These are phyloP conservation scores for Aegilops bicornis DNA, from an alignment of 176 grass and related monocot species.

Conservation along the genomic window DNA sequence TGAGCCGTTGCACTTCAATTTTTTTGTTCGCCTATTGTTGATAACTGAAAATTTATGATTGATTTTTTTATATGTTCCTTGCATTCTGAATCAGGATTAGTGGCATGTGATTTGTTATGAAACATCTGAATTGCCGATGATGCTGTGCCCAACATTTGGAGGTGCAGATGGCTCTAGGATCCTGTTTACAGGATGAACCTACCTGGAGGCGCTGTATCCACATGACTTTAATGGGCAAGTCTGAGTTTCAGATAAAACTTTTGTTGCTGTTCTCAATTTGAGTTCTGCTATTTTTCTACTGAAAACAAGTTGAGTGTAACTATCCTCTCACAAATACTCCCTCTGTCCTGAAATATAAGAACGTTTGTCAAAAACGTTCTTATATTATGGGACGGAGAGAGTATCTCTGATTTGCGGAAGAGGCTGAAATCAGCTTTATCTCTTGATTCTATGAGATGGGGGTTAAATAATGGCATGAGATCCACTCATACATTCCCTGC, in stretches of 20 bases:
- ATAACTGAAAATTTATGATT: neutral
- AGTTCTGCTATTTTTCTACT: too few relatives aligned
- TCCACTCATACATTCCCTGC: neutral
- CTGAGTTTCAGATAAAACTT: conserved; percentile 11
- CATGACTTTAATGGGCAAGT: conserved; percentile 12
- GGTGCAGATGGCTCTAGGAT: conserved; percentile 35
- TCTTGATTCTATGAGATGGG: conserved; percentile 18
- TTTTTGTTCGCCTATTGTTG: neutral
- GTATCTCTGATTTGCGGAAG: neutral
- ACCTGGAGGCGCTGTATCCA: conserved; percentile 44
- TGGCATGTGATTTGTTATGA: neutral
- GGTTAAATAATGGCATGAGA: conserved; percentile 62
- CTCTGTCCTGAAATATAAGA: too few relatives aligned
- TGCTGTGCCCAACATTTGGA: conserved; percentile 20
- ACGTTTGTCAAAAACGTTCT: too few relatives aligned
- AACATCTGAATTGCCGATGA: neutral
- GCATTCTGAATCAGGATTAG: neutral
- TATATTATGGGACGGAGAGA: too few relatives aligned
- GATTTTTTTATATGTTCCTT: neutral
- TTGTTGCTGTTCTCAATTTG: too few relatives aligned
- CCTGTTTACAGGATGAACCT: conserved; percentile 66
- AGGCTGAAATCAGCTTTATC: conserved; percentile 69
- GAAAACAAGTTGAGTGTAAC: conserved; percentile 42
- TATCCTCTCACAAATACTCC: conserved; percentile 18
- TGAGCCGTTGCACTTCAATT: conserved; percentile 19